A percentile compares a stretch with the other conserved stretches of the same genome.
Conservation (phyloP, 768 basidiomycete species). For the Macrolepiota albuminosa region DNA sequence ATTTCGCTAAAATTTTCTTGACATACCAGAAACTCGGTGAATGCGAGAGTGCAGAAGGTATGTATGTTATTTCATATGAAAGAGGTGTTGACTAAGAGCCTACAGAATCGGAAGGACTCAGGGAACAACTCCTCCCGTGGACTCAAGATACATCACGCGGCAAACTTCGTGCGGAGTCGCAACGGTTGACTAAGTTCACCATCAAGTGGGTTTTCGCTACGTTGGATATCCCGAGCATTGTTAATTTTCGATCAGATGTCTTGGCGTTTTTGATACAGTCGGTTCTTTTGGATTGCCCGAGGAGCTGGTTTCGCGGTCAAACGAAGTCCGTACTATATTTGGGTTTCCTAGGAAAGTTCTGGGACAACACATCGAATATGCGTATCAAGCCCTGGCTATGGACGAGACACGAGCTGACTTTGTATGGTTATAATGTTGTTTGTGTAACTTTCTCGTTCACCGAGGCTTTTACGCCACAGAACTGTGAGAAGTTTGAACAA, state of each 20-base stretch:
- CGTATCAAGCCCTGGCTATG: conserved; percentile 67
- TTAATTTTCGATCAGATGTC: conserved; percentile 35
- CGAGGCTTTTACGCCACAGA: conserved; percentile 18
- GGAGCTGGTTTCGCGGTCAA: conserved; percentile 45
- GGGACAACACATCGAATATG: conserved; percentile 58
- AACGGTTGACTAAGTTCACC: conserved; percentile 42
- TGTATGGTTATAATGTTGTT: conserved; percentile 38
- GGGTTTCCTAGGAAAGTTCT: conserved; percentile 59
- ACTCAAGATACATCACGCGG: conserved; percentile 47
- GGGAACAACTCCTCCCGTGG: conserved; percentile 49
- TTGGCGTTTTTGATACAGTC: conserved; percentile 80
- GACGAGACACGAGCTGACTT: conserved; percentile 67
- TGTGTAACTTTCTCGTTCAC: background rate
- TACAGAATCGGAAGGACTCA: conserved; percentile 22
- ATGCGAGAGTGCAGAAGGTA: conserved; percentile 41
- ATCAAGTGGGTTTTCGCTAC: conserved; percentile 45
- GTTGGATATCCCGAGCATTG: background rate
- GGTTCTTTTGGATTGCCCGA: conserved; percentile 67
- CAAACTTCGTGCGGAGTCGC: conserved; percentile 43
- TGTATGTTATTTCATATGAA: conserved; percentile 1
- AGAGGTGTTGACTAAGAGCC: background rate
- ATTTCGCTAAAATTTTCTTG: conserved; percentile 61
- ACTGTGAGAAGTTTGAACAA: conserved; percentile 61
- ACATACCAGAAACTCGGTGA: conserved; percentile 60
- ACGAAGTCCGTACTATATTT: conserved; percentile 46